phyloP scores from a whole-genome alignment of 768 basidiomycete genomes.

The Paxillus involutus region DNA sequence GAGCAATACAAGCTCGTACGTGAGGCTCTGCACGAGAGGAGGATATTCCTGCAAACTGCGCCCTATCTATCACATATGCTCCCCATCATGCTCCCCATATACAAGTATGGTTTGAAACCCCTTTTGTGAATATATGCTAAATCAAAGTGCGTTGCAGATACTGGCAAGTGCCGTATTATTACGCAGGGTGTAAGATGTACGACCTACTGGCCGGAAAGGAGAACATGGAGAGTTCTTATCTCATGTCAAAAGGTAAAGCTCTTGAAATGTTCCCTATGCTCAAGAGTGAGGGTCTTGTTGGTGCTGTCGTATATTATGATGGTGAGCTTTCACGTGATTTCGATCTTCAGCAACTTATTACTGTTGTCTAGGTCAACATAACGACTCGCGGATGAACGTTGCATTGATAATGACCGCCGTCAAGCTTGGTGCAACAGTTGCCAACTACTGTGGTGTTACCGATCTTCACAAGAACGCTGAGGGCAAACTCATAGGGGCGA shows the following conservation, averaged over 20 bases:
- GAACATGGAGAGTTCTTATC: constrained; percentile 94
- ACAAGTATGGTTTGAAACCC: constrained; percentile 58
- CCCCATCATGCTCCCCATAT: constrained; percentile 96
- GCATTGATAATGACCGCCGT: constrained; percentile 94
- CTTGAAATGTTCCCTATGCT: constrained; percentile 96
- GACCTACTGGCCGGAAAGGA: constrained; percentile 93
- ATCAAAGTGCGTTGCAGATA: constrained; percentile 45
- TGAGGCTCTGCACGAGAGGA: constrained; percentile 92
- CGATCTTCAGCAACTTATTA: neutral
- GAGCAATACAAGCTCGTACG: constrained; percentile 94
- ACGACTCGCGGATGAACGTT: constrained; percentile 98
- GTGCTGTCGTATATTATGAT: constrained; percentile 96
- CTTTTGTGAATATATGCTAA: constrained; percentile 6
- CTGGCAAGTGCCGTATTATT: constrained; percentile 98
- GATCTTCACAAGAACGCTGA: constrained; percentile 64
- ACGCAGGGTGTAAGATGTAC: constrained; percentile 93
- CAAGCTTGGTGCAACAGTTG: constrained; percentile 81
- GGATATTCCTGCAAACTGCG: constrained; percentile 92
- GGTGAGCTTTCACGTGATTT: constrained; percentile 46
- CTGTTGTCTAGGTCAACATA: constrained; percentile 77
- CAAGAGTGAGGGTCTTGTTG: constrained; percentile 87
- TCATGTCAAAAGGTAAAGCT: constrained; percentile 93
- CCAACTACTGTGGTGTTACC: constrained; percentile 90
- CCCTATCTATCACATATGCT: constrained; percentile 92
- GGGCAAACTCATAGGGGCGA: constrained; percentile 70